These are phyloP conservation scores for Picochlorum sp. DNA, from an alignment of 139 green algal species.

Conservation along the genomic window DNA sequence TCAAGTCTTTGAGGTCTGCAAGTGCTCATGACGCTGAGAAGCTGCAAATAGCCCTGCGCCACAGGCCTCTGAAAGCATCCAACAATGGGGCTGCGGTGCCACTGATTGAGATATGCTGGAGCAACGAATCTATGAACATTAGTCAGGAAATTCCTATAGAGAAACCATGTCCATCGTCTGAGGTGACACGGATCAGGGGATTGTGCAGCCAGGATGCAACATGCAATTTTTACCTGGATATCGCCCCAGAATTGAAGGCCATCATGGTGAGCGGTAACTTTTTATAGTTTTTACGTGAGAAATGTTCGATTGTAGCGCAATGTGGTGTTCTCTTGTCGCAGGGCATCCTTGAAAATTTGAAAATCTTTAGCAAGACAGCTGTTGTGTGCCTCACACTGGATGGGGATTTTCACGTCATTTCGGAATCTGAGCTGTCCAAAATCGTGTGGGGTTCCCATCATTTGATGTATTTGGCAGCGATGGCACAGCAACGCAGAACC, in stretches of 20 bases:
- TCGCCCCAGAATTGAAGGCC: constrained; percentile 36
- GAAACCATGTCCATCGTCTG: constrained; percentile 9
- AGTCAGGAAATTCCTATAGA: constrained; percentile 16
- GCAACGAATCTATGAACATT: constrained; percentile 46
- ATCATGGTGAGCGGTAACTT: background rate
- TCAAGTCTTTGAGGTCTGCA: constrained; percentile 49
- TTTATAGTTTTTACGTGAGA: too few species aligned
- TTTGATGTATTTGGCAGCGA: background rate
- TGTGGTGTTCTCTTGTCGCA: background rate
- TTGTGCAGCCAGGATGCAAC: constrained; percentile 35
- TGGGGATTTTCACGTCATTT: background rate
- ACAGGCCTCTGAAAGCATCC: background rate
- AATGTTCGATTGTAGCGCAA: too few species aligned
- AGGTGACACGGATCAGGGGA: constrained; percentile 45
- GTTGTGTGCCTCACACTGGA: background rate
- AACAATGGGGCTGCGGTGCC: constrained; percentile 17
- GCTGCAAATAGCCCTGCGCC: constrained; percentile 28
- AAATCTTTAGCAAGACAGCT: background rate
- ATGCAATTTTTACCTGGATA: constrained; percentile 68
- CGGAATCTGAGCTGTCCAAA: background rate
- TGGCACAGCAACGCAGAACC: background rate
- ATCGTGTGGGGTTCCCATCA: background rate
- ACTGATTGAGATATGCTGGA: constrained; percentile 53
- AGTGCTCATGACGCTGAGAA: constrained; percentile 21
- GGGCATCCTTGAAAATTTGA: background rate